Percentiles rank a stretch among this genome's conserved stretches.
Conservation (phyloP, 2,329 filamentous ascomycete species). For the Aspergillus sp. region DNA sequence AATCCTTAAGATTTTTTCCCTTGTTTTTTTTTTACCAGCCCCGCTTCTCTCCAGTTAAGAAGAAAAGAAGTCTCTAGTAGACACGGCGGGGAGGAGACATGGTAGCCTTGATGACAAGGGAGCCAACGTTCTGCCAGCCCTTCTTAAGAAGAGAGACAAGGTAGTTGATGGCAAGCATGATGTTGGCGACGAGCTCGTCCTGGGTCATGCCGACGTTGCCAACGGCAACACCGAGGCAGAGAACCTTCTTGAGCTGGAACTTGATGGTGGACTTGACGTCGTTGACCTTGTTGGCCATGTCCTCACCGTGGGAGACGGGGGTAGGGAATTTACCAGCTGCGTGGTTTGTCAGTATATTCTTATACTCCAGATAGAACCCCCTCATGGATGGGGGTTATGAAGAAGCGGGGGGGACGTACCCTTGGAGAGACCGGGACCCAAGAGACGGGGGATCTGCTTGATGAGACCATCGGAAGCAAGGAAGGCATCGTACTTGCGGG, state of each 20-base stretch:
- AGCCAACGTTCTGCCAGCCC: slow-evolving; percentile 99
- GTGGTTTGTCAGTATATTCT: slow-evolving; percentile 34
- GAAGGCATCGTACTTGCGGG: slow-evolving; percentile 99
- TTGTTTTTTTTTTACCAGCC: neutral
- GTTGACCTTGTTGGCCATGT: slow-evolving; percentile 91
- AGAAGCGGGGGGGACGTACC: slow-evolving; percentile 54
- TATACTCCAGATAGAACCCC: neutral
- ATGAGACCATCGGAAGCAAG: slow-evolving; percentile 95
- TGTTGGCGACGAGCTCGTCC: slow-evolving; percentile 96
- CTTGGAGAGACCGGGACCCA: slow-evolving; percentile 98
- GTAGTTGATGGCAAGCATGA: slow-evolving; percentile 99
- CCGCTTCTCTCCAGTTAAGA: neutral
- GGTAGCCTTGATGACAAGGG: slow-evolving; percentile 99
- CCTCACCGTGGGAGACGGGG: slow-evolving; percentile 94
- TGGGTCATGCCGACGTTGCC: slow-evolving; percentile 97
- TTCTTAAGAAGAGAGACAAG: slow-evolving; percentile 99
- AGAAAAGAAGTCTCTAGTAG: slow-evolving; percentile 66
- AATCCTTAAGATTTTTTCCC: slow-evolving; percentile 6
- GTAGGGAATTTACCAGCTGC: slow-evolving; percentile 99
- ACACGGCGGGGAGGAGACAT: slow-evolving; percentile 98
- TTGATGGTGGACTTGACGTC: slow-evolving; percentile 99
- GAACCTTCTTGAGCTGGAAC: slow-evolving; percentile 99
- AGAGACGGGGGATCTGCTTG: slow-evolving; percentile 99
- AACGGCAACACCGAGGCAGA: slow-evolving; percentile 99
- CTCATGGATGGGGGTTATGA: neutral